Percentiles rank a stretch among this genome's conserved stretches.
Evolutionary conservation across 2,329 filamentous ascomycete species (phyloP).

Genomic region (Aspergillus sp.): DNA sequence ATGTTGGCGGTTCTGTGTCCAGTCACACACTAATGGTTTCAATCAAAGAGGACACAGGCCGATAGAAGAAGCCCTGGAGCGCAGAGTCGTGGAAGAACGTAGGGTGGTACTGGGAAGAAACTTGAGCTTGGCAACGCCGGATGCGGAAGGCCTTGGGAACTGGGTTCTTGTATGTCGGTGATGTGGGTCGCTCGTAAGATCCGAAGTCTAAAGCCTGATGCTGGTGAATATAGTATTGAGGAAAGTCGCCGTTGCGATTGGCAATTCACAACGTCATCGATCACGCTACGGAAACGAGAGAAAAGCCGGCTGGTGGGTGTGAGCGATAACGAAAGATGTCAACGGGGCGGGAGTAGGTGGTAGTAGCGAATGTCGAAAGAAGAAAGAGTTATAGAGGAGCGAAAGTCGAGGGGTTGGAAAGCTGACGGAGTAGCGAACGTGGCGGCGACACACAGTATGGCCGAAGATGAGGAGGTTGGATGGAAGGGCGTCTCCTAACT

Average conservation of each 20-base stretch:
- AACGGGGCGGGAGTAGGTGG: conserved; percentile 11
- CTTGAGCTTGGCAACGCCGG: conserved; percentile 38
- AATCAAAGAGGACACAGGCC: conserved; percentile 12
- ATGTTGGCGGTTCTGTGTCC: conserved; percentile 30
- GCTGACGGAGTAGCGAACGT: conserved; percentile 33
- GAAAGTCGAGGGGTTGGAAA: conserved; percentile 22
- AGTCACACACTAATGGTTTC: conserved; percentile 1
- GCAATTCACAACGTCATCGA: conserved; percentile 31
- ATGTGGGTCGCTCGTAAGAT: conserved; percentile 15
- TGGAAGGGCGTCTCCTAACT: conserved; percentile 9
- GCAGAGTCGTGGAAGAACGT: conserved; percentile 15
- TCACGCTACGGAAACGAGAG: conserved; percentile 22
- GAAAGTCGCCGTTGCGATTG: conserved; percentile 20
- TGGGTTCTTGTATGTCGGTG: conserved; percentile 19
- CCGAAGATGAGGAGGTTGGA: conserved; percentile 23
- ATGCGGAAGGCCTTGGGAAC: conserved; percentile 37
- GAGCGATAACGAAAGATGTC: conserved; percentile 20
- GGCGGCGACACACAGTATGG: conserved; percentile 41
- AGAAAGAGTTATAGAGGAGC: conserved; percentile 24
- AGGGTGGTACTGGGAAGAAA: conserved; percentile 38
- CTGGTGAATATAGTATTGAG: conserved; percentile 11
- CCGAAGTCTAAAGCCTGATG: conserved; percentile 4
- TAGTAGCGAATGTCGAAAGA: conserved; percentile 20
- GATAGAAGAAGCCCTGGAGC: conserved; percentile 15
- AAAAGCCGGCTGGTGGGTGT: conserved; percentile 21